phyloP scores from a whole-genome alignment of 148 eudicot genomes.

The Camellia japonica region DNA sequence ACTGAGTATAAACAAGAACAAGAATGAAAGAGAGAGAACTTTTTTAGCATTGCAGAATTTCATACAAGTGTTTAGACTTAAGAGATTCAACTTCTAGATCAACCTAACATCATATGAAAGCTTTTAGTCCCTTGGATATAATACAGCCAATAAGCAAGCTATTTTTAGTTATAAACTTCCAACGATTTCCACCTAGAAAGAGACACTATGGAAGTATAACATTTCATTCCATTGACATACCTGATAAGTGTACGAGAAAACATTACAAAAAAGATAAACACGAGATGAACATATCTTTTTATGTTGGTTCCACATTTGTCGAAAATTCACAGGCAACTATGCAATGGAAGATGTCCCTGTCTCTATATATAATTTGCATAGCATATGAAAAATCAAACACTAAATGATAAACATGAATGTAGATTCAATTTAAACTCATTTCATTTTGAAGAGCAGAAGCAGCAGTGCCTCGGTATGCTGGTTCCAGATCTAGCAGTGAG shows the following conservation, averaged over 20 bases:
- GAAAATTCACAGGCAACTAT: too few species aligned
- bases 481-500: slow-evolving; percentile 40
- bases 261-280: too few species aligned
- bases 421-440: slow-evolving; percentile 24
- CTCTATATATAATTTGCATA: not conserved
- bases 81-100: not conserved
- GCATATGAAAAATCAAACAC: not conserved
- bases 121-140: too few species aligned
- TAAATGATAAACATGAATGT: not conserved
- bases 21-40: not conserved
- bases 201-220: too few species aligned
- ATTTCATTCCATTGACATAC: too few species aligned
- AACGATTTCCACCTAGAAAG: too few species aligned
- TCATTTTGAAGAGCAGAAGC: slow-evolving; percentile 40
- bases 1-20: not conserved
- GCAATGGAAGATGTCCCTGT: too few species aligned
- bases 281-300: too few species aligned
- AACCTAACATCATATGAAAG: not conserved
- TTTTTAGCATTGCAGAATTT: not conserved
- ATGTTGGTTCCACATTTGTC: too few species aligned
- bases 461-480: slow-evolving; percentile 41
- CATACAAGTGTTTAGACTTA: not conserved
- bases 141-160: too few species aligned
- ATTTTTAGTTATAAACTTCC: too few species aligned
- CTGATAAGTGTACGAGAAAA: too few species aligned